These are phyloP conservation scores for Melianthus villosus DNA, from an alignment of 441 rosid genomes.

Conservation along the genomic window DNA sequence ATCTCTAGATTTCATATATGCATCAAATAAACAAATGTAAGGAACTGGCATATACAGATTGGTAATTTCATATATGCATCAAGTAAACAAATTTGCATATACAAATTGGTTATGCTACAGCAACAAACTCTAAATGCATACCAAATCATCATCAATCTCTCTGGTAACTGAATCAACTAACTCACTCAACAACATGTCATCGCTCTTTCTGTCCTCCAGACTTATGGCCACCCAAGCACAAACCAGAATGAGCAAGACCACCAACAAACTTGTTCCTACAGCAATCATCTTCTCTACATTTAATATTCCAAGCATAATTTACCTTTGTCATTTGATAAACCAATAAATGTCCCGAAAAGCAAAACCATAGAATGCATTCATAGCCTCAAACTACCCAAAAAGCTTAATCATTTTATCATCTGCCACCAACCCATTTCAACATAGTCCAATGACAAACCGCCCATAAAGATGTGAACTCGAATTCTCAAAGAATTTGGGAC, in stretches of 20 bases:
- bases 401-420: constrained; percentile 10
- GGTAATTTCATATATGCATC: too few relatives aligned
- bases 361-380: constrained; percentile 11
- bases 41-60: too few relatives aligned
- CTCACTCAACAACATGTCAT: constrained; percentile 24
- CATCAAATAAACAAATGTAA: too few relatives aligned
- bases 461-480: too few relatives aligned
- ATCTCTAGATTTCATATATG: too few relatives aligned
- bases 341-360: neutral
- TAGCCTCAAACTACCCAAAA: constrained; percentile 17
- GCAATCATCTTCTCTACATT: constrained; percentile 34
- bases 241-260: constrained; percentile 34
- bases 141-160: constrained; percentile 34
- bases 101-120: too few relatives aligned
- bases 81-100: too few relatives aligned
- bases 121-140: constrained; percentile 13
- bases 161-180: constrained; percentile 33
- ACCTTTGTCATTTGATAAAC: constrained; percentile 39
- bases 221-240: constrained; percentile 31
- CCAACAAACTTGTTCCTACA: constrained; percentile 15
- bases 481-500: too few relatives aligned
- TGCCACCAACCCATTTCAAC: constrained; percentile 11
- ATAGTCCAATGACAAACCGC: too few relatives aligned
- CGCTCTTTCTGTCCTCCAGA: constrained; percentile 19
- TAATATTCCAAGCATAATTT: constrained; percentile 15